Evolutionary conservation across 1,284 basidiomycete genomes (phyloP).

Genomic region (Abortiporus biennis): DNA sequence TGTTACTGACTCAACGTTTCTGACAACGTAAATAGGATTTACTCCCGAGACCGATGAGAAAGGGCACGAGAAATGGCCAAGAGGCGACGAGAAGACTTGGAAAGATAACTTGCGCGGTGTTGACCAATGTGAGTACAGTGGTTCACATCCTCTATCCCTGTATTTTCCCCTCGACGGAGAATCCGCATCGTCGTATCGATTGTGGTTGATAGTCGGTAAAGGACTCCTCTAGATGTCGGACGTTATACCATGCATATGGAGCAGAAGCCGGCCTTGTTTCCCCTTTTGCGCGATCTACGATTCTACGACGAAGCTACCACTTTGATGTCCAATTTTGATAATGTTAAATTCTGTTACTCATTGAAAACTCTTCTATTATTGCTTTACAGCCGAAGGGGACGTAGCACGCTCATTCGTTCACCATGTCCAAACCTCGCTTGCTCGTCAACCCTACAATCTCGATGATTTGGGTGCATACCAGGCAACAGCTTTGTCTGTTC

Average conservation of each 20-base stretch:
- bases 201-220: too few species aligned
- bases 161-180: neutral
- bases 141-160: neutral
- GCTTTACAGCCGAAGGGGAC: constrained; percentile 46
- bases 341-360: neutral
- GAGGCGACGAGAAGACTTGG: constrained; percentile 79
- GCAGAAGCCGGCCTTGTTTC: too few species aligned
- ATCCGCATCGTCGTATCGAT: too few species aligned
- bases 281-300: neutral
- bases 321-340: too few species aligned
- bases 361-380: too few species aligned
- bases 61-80: constrained; percentile 81
- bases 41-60: constrained; percentile 65
- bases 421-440: constrained; percentile 83
- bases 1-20: constrained; percentile 3
- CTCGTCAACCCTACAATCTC: constrained; percentile 83
- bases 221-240: too few species aligned
- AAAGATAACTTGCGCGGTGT: constrained; percentile 57
- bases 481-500: constrained; percentile 73
- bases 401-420: constrained; percentile 80
- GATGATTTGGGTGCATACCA: constrained; percentile 81
- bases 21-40: constrained; percentile 46
- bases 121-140: constrained; percentile 51
- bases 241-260: too few species aligned
- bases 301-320: neutral